Evolutionary conservation across 2,329 filamentous ascomycete genomes (phyloP).

Genomic region (Paraconiothyrium sp.): DNA sequence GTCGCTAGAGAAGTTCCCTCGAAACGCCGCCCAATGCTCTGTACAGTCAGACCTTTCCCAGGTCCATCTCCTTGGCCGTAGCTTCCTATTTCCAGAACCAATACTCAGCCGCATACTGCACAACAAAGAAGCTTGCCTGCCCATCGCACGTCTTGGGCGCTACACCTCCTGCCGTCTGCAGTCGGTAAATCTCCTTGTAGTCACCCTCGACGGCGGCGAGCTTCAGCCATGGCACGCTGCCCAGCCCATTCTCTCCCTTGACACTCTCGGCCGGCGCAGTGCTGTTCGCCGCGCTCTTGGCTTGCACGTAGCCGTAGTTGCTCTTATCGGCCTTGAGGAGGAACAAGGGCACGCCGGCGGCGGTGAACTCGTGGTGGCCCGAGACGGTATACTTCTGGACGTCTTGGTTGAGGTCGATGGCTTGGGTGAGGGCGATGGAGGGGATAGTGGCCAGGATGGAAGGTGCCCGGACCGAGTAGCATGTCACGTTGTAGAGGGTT

Average conservation of each 20-base stretch:
- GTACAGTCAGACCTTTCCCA: conserved; percentile 27
- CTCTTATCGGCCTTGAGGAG: conserved; percentile 69
- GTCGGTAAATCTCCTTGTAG: conserved; percentile 80
- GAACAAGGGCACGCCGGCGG: conserved; percentile 78
- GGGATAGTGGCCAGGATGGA: conserved; percentile 72
- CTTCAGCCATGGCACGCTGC: conserved; percentile 83
- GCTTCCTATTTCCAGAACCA: conserved; percentile 61
- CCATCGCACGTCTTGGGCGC: conserved; percentile 78
- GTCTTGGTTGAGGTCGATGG: conserved; percentile 58
- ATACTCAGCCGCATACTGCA: conserved; percentile 86
- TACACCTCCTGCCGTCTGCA: conserved; percentile 84
- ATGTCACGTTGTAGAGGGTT: conserved; percentile 87
- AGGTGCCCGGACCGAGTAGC: conserved; percentile 75
- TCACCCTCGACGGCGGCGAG: conserved; percentile 60
- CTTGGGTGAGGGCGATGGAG: conserved; percentile 73
- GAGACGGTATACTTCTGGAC: conserved; percentile 68
- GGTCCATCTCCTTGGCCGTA: conserved; percentile 6
- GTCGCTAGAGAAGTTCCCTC: background rate
- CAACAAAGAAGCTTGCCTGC: conserved; percentile 69
- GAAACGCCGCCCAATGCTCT: conserved; percentile 47
- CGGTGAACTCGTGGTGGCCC: conserved; percentile 84
- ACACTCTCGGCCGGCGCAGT: conserved; percentile 70
- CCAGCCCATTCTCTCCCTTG: conserved; percentile 64
- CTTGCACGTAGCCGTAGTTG: conserved; percentile 68
- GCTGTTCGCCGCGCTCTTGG: conserved; percentile 69